phyloP scores from a whole-genome alignment of 1,284 basidiomycete genomes.

The Moesziomyces sp. region DNA sequence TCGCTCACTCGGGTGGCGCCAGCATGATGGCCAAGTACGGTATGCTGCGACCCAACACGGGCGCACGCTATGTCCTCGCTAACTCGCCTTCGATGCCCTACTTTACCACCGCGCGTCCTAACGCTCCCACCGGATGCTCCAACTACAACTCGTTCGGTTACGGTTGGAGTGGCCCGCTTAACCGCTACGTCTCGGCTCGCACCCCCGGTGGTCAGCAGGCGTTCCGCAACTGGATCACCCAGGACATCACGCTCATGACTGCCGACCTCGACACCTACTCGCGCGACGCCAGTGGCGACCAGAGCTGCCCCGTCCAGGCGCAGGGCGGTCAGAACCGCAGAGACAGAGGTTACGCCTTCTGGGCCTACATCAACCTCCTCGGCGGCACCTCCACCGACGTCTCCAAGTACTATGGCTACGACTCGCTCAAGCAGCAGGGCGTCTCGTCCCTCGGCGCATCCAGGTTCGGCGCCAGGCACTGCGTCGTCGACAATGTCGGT shows the following conservation, averaged over 20 bases:
- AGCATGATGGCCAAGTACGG: constrained; percentile 45
- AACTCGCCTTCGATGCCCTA: constrained; percentile 53
- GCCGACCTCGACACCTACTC: constrained; percentile 35
- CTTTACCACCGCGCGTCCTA: constrained; percentile 47
- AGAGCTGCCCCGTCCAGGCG: constrained; percentile 35
- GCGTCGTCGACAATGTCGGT: constrained; percentile 20
- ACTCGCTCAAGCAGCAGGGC: constrained; percentile 2
- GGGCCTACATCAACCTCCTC: constrained; percentile 55
- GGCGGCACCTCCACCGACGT: constrained; percentile 49
- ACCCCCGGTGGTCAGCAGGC: constrained; percentile 2
- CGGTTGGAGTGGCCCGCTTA: constrained; percentile 19
- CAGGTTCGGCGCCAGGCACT: constrained; percentile 20
- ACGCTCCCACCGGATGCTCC: constrained; percentile 4
- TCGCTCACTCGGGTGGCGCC: constrained; percentile 50
- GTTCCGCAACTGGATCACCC: constrained; percentile 25
- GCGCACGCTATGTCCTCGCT: constrained; percentile 35
- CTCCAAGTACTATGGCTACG: constrained; percentile 36
- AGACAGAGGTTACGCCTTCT: constrained; percentile 55
- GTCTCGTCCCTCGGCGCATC: constrained; percentile 5
- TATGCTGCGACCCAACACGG: constrained; percentile 22
- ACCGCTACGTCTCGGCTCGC: constrained; percentile 29
- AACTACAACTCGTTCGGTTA: constrained; percentile 41
- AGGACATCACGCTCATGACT: constrained; percentile 42
- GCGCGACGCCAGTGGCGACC: constrained; percentile 31
- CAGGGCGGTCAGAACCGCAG: constrained; percentile 54